These are phyloP conservation scores for Blastobotrys malaysiensis DNA, from an alignment of 1,139 yeast species.

Conservation along the genomic window DNA sequence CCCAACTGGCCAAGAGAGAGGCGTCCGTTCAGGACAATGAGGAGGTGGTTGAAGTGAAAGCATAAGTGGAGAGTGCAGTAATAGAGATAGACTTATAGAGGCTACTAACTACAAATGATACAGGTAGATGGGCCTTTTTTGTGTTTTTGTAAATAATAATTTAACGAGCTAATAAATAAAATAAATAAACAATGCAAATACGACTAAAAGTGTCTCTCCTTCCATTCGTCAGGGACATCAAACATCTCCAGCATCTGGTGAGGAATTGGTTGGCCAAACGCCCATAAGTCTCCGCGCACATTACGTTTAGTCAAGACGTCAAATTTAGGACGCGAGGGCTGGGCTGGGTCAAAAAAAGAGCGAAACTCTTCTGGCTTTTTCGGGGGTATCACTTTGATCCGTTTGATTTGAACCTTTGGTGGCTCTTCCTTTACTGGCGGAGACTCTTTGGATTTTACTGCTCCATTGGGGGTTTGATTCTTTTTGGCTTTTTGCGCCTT, in stretches of 20 bases:
- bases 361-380: slow-evolving; percentile 12
- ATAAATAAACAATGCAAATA: not conserved
- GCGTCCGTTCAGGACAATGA: not conserved
- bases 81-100: not conserved
- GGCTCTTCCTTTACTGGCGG: not conserved
- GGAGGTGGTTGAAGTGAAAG: no score
- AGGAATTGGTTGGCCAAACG: slow-evolving; percentile 25
- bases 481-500: not conserved
- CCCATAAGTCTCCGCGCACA: slow-evolving; percentile 18
- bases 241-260: slow-evolving; percentile 57
- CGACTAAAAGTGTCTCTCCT: slow-evolving; percentile 3
- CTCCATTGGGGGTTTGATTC: not conserved
- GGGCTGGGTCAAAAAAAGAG: slow-evolving; percentile 18
- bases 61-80: not conserved
- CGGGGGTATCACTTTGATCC: slow-evolving; percentile 8
- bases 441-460: slow-evolving; percentile 1
- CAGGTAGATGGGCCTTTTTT: no score
- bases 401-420: not conserved
- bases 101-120: no score
- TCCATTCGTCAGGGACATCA: slow-evolving; percentile 83
- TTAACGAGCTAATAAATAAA: not conserved
- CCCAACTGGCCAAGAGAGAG: not conserved
- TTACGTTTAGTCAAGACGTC: slow-evolving; percentile 19
- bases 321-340: slow-evolving; percentile 19
- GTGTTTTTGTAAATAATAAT: no score